Conservation (phyloP, 2,329 filamentous ascomycete species). For the Hypocreales sp. region DNA sequence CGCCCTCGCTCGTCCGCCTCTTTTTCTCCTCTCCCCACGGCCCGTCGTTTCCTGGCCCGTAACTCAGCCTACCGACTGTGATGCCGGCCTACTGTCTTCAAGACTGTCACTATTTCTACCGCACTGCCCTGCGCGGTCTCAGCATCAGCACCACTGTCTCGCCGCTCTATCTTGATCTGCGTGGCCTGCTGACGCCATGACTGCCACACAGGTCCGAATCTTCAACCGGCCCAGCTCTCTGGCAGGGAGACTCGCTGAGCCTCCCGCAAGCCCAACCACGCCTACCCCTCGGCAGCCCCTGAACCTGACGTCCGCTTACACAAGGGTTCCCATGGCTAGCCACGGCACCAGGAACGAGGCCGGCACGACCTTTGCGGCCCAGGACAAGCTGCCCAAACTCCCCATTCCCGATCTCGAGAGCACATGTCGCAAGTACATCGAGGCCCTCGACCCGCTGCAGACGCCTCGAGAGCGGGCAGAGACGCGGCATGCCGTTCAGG, state of each 20-base stretch:
- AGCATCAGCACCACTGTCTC: slow-evolving; percentile 69
- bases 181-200: slow-evolving; percentile 21
- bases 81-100: slow-evolving; percentile 75
- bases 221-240: slow-evolving; percentile 54
- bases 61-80: slow-evolving; percentile 25
- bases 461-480: slow-evolving; percentile 67
- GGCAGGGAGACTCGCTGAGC: slow-evolving; percentile 47
- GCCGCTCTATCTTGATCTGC: slow-evolving; percentile 51
- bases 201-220: slow-evolving; percentile 18
- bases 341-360: slow-evolving; percentile 39
- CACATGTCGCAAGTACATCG: slow-evolving; percentile 66
- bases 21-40: too few relatives aligned
- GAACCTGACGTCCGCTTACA: slow-evolving; percentile 18
- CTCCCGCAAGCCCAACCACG: slow-evolving; percentile 15
- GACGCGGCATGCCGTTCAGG: slow-evolving; percentile 61
- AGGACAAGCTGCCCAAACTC: slow-evolving; percentile 79
- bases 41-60: too few relatives aligned
- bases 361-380: slow-evolving; percentile 75
- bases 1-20: too few relatives aligned
- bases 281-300: slow-evolving; percentile 7
- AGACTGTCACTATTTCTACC: slow-evolving; percentile 89
- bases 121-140: slow-evolving; percentile 73
- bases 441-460: slow-evolving; percentile 69
- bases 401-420: slow-evolving; percentile 79
- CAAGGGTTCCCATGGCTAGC: slow-evolving; percentile 34